Evolutionary conservation across 2,329 filamentous ascomycete species (phyloP).

Genomic region (Colletotrichum endophyticum): DNA sequence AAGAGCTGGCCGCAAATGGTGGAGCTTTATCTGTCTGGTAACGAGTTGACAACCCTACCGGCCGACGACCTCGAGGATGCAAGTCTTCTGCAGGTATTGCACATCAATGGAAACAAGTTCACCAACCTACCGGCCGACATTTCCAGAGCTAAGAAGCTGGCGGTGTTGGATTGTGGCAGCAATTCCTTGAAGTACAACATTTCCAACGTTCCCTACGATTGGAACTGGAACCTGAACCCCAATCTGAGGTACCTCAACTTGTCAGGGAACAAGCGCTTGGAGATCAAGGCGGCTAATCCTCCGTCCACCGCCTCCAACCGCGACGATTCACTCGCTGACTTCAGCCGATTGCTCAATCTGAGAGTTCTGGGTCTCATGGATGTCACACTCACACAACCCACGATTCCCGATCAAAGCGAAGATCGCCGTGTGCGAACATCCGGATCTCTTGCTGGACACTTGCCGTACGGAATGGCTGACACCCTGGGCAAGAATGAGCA

Average conservation of each 20-base stretch:
- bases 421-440: conserved; percentile 96
- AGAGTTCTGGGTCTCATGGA: conserved; percentile 95
- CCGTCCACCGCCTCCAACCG: conserved; percentile 59
- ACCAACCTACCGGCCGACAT: conserved; percentile 95
- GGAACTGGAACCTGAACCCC: conserved; percentile 99
- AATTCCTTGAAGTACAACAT: conserved; percentile 98
- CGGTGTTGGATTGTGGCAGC: conserved; percentile 92
- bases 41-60: conserved; percentile 88
- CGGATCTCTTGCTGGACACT: conserved; percentile 86
- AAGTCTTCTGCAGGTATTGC: conserved; percentile 84
- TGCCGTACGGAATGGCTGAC: conserved; percentile 98
- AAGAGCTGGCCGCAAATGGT: conserved; percentile 88
- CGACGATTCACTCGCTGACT: conserved; percentile 83
- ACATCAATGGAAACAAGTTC: conserved; percentile 98
- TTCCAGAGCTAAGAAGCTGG: conserved; percentile 89
- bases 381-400: conserved; percentile 91
- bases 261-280: conserved; percentile 93
- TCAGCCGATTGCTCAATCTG: conserved; percentile 82
- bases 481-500: conserved; percentile 93
- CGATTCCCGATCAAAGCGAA: conserved; percentile 92
- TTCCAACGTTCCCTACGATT: conserved; percentile 98
- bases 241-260: conserved; percentile 95
- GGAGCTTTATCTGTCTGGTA: conserved; percentile 93
- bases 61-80: conserved; percentile 94
- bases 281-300: conserved; percentile 77